Conservation (phyloP, 345 rosid species). For the Acer negundo region DNA sequence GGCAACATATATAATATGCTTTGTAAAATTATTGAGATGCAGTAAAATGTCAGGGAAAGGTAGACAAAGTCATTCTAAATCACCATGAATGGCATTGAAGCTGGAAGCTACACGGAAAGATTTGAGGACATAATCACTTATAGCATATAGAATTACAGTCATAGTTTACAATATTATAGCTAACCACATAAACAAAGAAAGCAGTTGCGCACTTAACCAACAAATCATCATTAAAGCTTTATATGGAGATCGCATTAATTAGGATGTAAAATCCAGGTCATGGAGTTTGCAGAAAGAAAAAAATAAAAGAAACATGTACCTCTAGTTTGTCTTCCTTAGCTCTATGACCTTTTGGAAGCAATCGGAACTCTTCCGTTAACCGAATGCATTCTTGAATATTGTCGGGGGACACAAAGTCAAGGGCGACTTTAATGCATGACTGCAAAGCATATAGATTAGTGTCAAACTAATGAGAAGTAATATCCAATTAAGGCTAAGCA, state of each 20-base stretch:
- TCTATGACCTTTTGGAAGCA: conserved; percentile 43
- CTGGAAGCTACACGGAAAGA: background rate
- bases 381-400: conserved; percentile 50
- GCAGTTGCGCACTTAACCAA: background rate
- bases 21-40: background rate
- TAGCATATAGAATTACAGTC: background rate
- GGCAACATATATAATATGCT: background rate
- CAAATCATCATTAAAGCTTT: background rate
- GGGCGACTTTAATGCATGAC: conserved; percentile 59
- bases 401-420: conserved; percentile 54
- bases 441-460: conserved; percentile 11
- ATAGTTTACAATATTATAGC: background rate
- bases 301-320: conserved; percentile 23
- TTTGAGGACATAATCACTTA: background rate
- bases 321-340: conserved; percentile 56
- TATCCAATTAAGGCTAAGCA: conserved; percentile 3
- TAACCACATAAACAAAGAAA: background rate
- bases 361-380: conserved; percentile 50
- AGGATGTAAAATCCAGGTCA: background rate
- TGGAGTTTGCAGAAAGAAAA: background rate
- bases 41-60: too few relatives aligned
- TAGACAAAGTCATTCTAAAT: too few relatives aligned
- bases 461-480: background rate
- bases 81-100: background rate
- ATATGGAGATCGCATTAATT: background rate